phyloP scores from a whole-genome alignment of 202 grass and related monocot species.

The Elaeis oleifera region DNA sequence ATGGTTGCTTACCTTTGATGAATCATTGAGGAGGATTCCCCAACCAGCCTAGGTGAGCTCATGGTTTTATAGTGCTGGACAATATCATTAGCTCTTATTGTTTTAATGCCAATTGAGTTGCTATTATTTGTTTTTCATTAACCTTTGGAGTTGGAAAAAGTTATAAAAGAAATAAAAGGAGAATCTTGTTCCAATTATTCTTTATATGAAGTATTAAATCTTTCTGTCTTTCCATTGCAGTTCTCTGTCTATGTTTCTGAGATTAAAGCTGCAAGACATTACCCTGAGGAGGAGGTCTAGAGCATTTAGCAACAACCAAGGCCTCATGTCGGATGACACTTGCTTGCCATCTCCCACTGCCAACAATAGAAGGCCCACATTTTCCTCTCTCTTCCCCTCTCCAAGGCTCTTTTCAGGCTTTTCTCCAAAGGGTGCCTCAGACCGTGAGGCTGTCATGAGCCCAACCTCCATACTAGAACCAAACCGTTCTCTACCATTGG shows the following conservation, averaged over 20 bases:
- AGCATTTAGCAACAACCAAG: conserved; percentile 31
- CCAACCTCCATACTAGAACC: conserved; percentile 50
- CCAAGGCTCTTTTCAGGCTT: conserved; percentile 33
- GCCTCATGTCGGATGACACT: conserved; percentile 23
- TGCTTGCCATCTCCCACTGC: conserved; percentile 3
- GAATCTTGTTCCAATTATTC: too few relatives aligned
- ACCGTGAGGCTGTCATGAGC: conserved; percentile 15
- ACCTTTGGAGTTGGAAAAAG: too few relatives aligned
- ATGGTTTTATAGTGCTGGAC: too few relatives aligned
- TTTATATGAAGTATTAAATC: too few relatives aligned
- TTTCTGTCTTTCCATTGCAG: too few relatives aligned
- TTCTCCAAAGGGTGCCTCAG: conserved; percentile 9
- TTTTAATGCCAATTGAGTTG: too few relatives aligned
- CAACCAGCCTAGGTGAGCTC: too few relatives aligned
- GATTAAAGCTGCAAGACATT: conserved; percentile 32
- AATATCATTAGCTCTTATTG: too few relatives aligned
- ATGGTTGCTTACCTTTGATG: too few relatives aligned
- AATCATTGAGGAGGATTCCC: too few relatives aligned
- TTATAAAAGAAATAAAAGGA: too few relatives aligned
- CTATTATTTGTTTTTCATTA: too few relatives aligned
- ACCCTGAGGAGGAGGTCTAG: conserved; percentile 38
- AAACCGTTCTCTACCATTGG: conserved; percentile 19
- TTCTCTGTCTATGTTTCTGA: conserved; percentile 28
- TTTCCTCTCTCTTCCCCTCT: conserved; percentile 23
- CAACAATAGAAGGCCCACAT: background rate